Evolutionary conservation across 768 basidiomycete genomes (phyloP).

Genomic region (Tylopilus rubrobrunneus): DNA sequence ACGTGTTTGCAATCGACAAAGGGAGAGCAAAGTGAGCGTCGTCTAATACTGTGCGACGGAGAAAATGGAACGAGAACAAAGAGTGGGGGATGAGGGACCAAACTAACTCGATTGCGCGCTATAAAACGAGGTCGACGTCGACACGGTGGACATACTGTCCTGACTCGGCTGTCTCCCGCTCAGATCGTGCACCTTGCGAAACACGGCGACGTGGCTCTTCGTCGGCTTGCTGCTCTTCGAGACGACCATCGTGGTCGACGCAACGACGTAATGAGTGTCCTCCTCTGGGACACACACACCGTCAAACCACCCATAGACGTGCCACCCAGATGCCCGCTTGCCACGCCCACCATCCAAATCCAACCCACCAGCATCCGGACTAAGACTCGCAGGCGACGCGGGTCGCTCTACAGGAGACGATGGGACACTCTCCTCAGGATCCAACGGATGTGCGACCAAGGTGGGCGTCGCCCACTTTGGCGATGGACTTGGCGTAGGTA

Average conservation of each 20-base stretch:
- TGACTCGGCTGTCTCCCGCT: slow-evolving; percentile 20
- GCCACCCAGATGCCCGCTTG: slow-evolving; percentile 33
- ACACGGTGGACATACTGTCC: slow-evolving; percentile 23
- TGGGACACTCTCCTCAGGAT: slow-evolving; percentile 1
- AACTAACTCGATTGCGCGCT: slow-evolving; percentile 29
- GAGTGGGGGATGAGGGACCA: too few species aligned
- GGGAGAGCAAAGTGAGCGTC: neutral
- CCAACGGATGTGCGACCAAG: slow-evolving; percentile 1
- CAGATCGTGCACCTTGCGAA: slow-evolving; percentile 5
- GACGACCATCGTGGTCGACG: neutral
- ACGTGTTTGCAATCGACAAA: neutral
- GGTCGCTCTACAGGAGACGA: slow-evolving; percentile 5
- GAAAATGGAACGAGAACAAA: neutral
- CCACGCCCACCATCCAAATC: slow-evolving; percentile 29
- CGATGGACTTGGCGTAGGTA: slow-evolving; percentile 29
- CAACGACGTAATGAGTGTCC: neutral
- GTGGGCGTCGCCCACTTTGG: slow-evolving; percentile 15
- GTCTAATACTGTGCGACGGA: neutral
- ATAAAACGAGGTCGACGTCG: slow-evolving; percentile 26
- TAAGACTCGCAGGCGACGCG: slow-evolving; percentile 20
- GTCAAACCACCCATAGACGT: slow-evolving; percentile 31
- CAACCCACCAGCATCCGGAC: slow-evolving; percentile 27
- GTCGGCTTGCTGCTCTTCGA: neutral
- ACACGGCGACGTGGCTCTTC: slow-evolving; percentile 14
- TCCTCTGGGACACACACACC: slow-evolving; percentile 6